Evolutionary conservation across 2,329 filamentous ascomycete species (phyloP).

Genomic region (Escovopsis sp.): DNA sequence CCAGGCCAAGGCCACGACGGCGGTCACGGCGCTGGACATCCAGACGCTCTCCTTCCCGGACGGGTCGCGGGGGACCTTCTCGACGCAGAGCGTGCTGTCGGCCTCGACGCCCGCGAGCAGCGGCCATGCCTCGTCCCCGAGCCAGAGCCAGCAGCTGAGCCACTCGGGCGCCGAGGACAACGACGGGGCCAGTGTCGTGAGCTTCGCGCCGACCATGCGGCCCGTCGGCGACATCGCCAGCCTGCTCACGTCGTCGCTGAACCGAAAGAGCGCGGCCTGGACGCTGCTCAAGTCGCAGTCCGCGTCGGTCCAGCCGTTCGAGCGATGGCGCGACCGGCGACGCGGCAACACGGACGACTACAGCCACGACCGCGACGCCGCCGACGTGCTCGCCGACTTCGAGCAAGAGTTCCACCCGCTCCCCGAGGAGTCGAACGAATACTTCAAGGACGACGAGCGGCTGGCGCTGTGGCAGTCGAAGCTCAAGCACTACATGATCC

Average conservation of each 20-base stretch:
- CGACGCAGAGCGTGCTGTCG: slow-evolving; percentile 21
- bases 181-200: slow-evolving; percentile 51
- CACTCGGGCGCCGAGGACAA: slow-evolving; percentile 33
- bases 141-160: slow-evolving; percentile 12
- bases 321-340: too few species aligned
- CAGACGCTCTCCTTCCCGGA: slow-evolving; percentile 62
- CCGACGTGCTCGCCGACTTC: slow-evolving; percentile 51
- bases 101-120: slow-evolving; percentile 24
- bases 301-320: slow-evolving; percentile 44
- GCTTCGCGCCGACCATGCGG: slow-evolving; percentile 47
- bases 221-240: slow-evolving; percentile 63
- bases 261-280: slow-evolving; percentile 53
- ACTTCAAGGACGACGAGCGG: slow-evolving; percentile 38
- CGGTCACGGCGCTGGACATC: slow-evolving; percentile 66
- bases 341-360: too few species aligned
- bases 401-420: slow-evolving; percentile 64
- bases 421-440: slow-evolving; percentile 33
- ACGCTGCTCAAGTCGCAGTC: slow-evolving; percentile 48
- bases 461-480: slow-evolving; percentile 76
- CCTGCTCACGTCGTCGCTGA: slow-evolving; percentile 57
- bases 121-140: slow-evolving; percentile 23
- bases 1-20: slow-evolving; percentile 63
- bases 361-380: slow-evolving; percentile 20
- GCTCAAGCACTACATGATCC: slow-evolving; percentile 90
- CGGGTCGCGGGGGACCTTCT: slow-evolving; percentile 49